Conservation (phyloP, 768 basidiomycete genomes). For the Mycena galericulata region DNA sequence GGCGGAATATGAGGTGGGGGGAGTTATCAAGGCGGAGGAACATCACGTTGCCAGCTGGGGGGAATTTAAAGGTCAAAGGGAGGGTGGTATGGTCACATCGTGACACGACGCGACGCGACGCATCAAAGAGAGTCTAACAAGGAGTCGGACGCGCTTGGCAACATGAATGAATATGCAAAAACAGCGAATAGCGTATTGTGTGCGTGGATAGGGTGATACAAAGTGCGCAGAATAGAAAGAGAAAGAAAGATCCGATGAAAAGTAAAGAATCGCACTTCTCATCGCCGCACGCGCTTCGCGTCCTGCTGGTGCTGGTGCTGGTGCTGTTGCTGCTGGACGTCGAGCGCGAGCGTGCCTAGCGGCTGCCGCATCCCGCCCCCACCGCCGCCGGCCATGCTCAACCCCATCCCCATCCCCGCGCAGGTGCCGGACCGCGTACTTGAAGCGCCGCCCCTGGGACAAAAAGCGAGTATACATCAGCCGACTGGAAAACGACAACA, state of each 20-base stretch:
- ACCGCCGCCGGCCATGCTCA: constrained; percentile 45
- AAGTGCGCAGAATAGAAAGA: not conserved
- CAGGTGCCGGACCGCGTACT: constrained; percentile 37
- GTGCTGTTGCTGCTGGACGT: constrained; percentile 42
- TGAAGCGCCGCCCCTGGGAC: constrained; percentile 32
- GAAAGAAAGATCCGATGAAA: not conserved
- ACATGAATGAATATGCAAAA: too few relatives aligned
- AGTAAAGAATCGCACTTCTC: not conserved
- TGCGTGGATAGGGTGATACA: not conserved
- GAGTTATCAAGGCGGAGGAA: too few relatives aligned
- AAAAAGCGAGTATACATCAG: not conserved
- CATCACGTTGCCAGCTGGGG: too few relatives aligned
- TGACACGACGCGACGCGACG: too few relatives aligned
- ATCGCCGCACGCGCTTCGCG: constrained; percentile 57
- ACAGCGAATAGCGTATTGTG: not conserved
- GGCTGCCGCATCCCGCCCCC: constrained; percentile 48
- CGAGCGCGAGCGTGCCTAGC: constrained; percentile 38
- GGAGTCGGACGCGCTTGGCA: too few relatives aligned
- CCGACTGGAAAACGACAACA: not conserved
- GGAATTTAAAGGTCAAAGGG: too few relatives aligned
- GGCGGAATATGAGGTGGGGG: too few relatives aligned
- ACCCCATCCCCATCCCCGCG: constrained; percentile 42
- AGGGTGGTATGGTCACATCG: too few relatives aligned
- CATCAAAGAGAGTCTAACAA: not conserved
- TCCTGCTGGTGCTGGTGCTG: constrained; percentile 53